Evolutionary conservation across 108 stramenopile genomes (phyloP).

Genomic region (Skeletonema grethae): DNA sequence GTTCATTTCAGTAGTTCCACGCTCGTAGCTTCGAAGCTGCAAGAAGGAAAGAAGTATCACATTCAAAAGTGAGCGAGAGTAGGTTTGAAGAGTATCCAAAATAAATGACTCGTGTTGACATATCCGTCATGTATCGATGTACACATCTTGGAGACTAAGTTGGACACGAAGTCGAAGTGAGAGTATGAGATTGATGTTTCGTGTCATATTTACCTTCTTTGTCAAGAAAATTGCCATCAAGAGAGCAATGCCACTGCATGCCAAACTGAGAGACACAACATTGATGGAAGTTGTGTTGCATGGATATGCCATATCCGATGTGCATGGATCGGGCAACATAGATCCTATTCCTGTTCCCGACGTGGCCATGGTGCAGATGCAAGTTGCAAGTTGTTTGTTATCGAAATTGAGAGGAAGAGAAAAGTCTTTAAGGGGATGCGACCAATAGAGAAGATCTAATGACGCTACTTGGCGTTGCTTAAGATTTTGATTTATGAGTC

Average conservation of each 20-base stretch:
- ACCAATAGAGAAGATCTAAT: background rate
- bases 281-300: constrained; percentile 51
- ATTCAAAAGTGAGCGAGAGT: background rate
- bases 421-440: background rate
- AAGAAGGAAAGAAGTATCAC: background rate
- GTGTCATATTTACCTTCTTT: constrained; percentile 47
- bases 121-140: too few species aligned
- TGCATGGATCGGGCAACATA: background rate
- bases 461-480: background rate
- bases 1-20: constrained; percentile 74
- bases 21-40: constrained; percentile 54
- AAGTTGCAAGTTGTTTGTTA: background rate
- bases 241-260: constrained; percentile 48
- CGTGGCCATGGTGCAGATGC: background rate
- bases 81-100: background rate
- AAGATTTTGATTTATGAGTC: too few species aligned
- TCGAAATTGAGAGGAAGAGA: background rate
- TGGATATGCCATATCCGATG: constrained; percentile 26
- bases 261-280: constrained; percentile 54
- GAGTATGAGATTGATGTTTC: background rate
- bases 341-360: background rate
- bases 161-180: too few species aligned
- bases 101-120: background rate
- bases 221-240: constrained; percentile 57
- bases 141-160: too few species aligned